Percentiles rank a stretch among this genome's conserved stretches.
These are phyloP conservation scores for Debaryomyces castellii DNA, from an alignment of 805 yeast genomes.

Conservation along the genomic window DNA sequence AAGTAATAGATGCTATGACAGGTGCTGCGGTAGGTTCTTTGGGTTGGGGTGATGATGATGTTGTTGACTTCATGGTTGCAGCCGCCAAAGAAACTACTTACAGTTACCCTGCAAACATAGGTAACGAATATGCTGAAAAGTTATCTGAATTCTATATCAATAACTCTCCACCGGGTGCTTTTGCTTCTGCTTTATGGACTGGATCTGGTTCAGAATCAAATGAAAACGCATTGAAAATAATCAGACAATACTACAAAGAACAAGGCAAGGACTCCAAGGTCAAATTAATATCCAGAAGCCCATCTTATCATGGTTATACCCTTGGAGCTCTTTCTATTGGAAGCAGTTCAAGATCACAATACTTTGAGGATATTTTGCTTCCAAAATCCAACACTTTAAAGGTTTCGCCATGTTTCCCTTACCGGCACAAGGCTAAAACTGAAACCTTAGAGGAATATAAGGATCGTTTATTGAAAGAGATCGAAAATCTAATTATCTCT, in stretches of 20 bases:
- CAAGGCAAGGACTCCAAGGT: slow-evolving; percentile 20
- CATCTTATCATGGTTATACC: slow-evolving; percentile 29
- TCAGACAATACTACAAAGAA: slow-evolving; percentile 25
- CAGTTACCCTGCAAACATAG: slow-evolving; percentile 23
- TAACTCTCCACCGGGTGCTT: slow-evolving; percentile 44
- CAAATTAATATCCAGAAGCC: slow-evolving; percentile 24
- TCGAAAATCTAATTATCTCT: slow-evolving; percentile 21
- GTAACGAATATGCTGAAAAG: slow-evolving; percentile 22
- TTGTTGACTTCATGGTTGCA: slow-evolving; percentile 16
- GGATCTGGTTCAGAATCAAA: slow-evolving; percentile 31
- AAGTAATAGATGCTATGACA: slow-evolving; percentile 24
- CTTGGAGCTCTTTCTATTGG: slow-evolving; percentile 26
- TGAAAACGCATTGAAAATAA: slow-evolving; percentile 27
- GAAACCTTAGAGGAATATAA: slow-evolving; percentile 22
- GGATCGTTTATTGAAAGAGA: slow-evolving; percentile 17
- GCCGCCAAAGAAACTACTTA: slow-evolving; percentile 22
- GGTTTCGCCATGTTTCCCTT: slow-evolving; percentile 23
- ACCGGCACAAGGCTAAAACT: slow-evolving; percentile 24
- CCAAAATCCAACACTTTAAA: slow-evolving; percentile 17
- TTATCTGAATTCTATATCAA: slow-evolving; percentile 29
- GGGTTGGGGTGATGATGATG: slow-evolving; percentile 30
- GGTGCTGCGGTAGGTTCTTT: slow-evolving; percentile 37
- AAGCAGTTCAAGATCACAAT: slow-evolving; percentile 14
- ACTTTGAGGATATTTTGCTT: slow-evolving; percentile 21
- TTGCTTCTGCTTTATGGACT: slow-evolving; percentile 42